Conservation (phyloP, 257 asterid species). For the Solanum paucissectum region DNA sequence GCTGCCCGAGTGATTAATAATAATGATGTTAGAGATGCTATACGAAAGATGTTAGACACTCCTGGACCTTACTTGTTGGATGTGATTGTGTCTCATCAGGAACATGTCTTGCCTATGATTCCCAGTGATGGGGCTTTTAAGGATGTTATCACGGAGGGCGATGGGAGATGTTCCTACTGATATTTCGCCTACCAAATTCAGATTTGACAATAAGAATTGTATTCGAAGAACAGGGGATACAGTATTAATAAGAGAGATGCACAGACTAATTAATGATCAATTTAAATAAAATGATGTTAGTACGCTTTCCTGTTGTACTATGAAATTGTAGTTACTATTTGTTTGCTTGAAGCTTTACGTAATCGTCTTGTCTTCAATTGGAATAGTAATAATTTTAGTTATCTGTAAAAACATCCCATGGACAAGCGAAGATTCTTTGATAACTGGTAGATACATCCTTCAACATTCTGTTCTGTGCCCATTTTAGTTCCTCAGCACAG, state of each 20-base stretch:
- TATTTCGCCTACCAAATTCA: neutral
- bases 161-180: conserved; percentile 48
- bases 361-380: neutral
- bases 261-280: neutral
- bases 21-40: conserved; percentile 40
- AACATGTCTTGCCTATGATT: conserved; percentile 81
- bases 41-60: conserved; percentile 63
- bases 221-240: neutral
- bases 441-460: too few relatives aligned
- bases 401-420: too few relatives aligned
- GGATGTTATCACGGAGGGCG: conserved; percentile 72
- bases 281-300: neutral
- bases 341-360: neutral
- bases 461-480: too few relatives aligned
- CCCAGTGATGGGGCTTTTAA: conserved; percentile 73
- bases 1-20: conserved; percentile 50
- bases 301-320: neutral
- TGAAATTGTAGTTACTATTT: neutral
- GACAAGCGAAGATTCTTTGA: too few relatives aligned
- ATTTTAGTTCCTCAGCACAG: too few relatives aligned
- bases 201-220: neutral
- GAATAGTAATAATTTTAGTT: neutral
- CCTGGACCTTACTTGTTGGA: conserved; percentile 76
- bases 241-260: neutral
- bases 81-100: conserved; percentile 76